Base-by-base conservation (phyloP, 164 flowering plant genomes). In the Chimonanthus praecox region DNA sequence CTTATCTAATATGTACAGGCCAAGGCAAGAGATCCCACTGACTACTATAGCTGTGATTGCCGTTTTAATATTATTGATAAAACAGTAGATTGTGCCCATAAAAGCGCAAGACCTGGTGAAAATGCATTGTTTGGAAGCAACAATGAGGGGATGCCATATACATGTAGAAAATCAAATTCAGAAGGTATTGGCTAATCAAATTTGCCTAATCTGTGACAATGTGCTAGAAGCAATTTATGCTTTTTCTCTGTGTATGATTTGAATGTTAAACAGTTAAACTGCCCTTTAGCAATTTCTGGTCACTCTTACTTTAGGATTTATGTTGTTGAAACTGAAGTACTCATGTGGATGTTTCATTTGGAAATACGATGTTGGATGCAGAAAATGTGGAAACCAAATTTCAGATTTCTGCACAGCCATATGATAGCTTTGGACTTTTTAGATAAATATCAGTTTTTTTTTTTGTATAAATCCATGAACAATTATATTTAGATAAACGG, bases 21-120 rank as follows among this genome's bases (percentile, higher is more conserved):
- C 64, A 82, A 76, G 77, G 68, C 75, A 77, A 78, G 85, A 58
- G 90, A 88, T 80, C 68, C 85, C 58, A 76, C 80, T 81, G 80
- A 79, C 76, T 70, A 75, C 58, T 82, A 86, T 73, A 90, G 91
- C 74, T 92, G 94, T 70, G 85, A 87, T 78, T 94, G 90, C 63
- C 74, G 82, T 75, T 83, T 83, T 67, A 70, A 77, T 67, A 16
- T 71, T 62, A 71, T 73, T 78, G 90, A 85, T 77, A 81, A 79
- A 73, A 75, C 67, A 45, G 47, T 72, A 64, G 80, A 75, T 72
- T 69, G 65, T 79, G 84, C 80, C 69, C 79, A 73, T 70, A 77
- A 68, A 51, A 74, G 73, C 48, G 73, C 71, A 49, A 58, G 44
- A 54, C 47, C 45, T 62, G 43, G 15, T 10, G 61, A 54, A 63